A percentile compares a stretch with the other conserved stretches of the same genome.
Conservation (phyloP, 2,329 filamentous ascomycete genomes). For the Fusarium miscanthi region DNA sequence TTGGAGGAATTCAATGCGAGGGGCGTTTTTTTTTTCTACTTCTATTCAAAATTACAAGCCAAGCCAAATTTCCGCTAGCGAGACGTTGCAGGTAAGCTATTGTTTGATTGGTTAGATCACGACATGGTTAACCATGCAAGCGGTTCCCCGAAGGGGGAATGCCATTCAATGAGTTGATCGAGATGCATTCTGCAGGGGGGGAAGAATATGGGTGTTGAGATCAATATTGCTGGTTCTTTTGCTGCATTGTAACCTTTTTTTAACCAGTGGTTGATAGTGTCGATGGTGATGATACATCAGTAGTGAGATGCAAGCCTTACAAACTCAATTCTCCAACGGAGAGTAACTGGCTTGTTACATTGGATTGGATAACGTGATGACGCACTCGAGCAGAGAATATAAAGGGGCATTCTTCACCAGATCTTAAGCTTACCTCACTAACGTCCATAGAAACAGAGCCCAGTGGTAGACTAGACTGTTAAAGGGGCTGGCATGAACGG, state of each 20-base stretch:
- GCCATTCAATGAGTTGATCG: slow-evolving; percentile 24
- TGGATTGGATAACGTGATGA: background rate
- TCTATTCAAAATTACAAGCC: slow-evolving; percentile 14
- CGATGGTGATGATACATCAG: background rate
- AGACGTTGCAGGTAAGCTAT: slow-evolving; percentile 16
- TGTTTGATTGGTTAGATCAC: slow-evolving; percentile 13
- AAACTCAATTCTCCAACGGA: background rate
- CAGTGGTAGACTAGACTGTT: slow-evolving; percentile 1
- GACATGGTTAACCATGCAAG: slow-evolving; percentile 26
- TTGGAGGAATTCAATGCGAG: background rate
- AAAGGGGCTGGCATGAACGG: slow-evolving; percentile 10
- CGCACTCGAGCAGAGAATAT: background rate
- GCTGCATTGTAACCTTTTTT: background rate
- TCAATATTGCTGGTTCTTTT: background rate
- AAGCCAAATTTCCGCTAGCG: slow-evolving; percentile 35
- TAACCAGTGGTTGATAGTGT: background rate
- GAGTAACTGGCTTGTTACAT: background rate
- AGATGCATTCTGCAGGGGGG: slow-evolving; percentile 30
- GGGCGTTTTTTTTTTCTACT: background rate
- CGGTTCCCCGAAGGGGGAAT: slow-evolving; percentile 14
- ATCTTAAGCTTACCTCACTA: slow-evolving; percentile 6
- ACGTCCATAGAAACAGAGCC: slow-evolving; percentile 2
- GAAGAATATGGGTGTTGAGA: background rate
- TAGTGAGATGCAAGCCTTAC: background rate
- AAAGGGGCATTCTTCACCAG: slow-evolving; percentile 1